Base-by-base conservation (phyloP, 345 rosid species). In the Reutealis trisperma region DNA sequence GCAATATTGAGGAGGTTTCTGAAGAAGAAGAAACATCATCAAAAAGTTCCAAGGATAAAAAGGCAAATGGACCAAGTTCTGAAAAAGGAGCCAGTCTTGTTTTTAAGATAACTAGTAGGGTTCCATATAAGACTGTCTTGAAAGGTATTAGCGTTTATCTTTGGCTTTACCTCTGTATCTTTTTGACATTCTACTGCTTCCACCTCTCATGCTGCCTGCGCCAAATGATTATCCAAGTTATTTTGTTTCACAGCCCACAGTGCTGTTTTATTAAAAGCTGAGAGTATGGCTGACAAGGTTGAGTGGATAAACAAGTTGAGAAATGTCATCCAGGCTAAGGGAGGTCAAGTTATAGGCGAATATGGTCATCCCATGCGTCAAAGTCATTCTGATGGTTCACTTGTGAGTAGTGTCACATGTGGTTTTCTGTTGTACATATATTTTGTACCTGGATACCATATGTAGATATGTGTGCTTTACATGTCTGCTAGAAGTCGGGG, bases 371-470 rank as follows among this genome's bases (percentile, higher is more conserved):
- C 90, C 49, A 86, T 96, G 90, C 88, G 95, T 55, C 99, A 96
- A 13, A 96, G 99, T 84, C 90, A 84, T 78, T 96, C 99, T 70
- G 99, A 96, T 54, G 97, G 99, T 87, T 96, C 99, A 34, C 93
- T 96, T 78, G 99, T 96, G 80, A 88, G 99, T 91, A n/a, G 49
- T 27, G 51, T 68, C 67, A 54, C 57, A 41, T 3, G 1, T 73
- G 45, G 11, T 61, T 62, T 51, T 32, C 52, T 73, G 16, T 72
- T 4, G 51, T n/a, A 19, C 65, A 10, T 42, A 24, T 68, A 42
- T 58, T 41, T 13, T 45, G 19, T 59, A 59, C 21, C 8, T 25
- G 49, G 32, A 37, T 47, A 57, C 57, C 30, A 4, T 19, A 37
- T 64, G 22, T 54, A 54, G 63, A 55, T 22, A 18, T 24, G 16